Conservation (phyloP, 805 yeast genomes). For the Ogataea trehalophila region DNA sequence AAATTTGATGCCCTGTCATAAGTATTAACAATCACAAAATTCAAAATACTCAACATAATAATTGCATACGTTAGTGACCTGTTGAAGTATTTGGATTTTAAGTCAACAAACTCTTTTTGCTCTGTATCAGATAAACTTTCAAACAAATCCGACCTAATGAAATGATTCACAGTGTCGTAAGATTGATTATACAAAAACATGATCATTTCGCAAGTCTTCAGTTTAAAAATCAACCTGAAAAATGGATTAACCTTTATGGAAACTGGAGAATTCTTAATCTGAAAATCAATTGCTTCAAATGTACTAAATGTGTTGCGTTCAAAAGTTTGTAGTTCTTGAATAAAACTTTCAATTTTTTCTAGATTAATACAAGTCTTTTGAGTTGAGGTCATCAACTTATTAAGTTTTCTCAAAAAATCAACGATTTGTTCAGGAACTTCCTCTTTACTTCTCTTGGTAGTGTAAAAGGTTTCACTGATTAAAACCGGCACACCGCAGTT, state of each 20-base stretch:
- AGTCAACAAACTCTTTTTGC: constrained; percentile 2
- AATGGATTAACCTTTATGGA: not conserved
- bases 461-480: not conserved
- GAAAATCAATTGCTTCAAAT: constrained; percentile 4
- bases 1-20: constrained; percentile 4
- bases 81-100: constrained; percentile 11
- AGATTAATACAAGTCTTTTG: constrained; percentile 1
- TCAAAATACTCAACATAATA: constrained; percentile 16
- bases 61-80: constrained; percentile 16
- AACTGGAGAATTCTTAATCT: not conserved
- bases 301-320: constrained; percentile 7
- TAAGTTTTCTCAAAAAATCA: not conserved
- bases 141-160: constrained; percentile 10
- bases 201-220: constrained; percentile 17
- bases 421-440: not conserved
- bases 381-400: not conserved
- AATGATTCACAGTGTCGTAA: constrained; percentile 5
- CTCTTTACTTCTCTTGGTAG: not conserved
- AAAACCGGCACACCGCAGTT: constrained; percentile 21
- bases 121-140: constrained; percentile 2
- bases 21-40: constrained; percentile 11
- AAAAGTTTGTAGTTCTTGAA: constrained; percentile 14
- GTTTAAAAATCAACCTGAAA: constrained; percentile 6
- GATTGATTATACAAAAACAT: constrained; percentile 19
- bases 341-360: constrained; percentile 16